These are phyloP conservation scores for Maudiozyma turicensis DNA, from an alignment of 805 yeast genomes.

Conservation along the genomic window DNA sequence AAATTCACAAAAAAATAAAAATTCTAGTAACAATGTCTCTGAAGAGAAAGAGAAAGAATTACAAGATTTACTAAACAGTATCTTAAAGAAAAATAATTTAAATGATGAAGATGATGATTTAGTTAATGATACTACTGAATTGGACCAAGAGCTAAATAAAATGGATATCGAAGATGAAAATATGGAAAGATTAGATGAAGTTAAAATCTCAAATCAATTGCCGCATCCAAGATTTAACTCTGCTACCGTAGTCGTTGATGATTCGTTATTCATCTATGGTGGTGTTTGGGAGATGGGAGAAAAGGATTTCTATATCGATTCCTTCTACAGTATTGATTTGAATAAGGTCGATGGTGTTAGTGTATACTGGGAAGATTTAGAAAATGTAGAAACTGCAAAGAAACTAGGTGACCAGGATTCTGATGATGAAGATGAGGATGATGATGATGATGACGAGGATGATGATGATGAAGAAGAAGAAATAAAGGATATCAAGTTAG, in stretches of 20 bases:
- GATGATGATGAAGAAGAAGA: conserved; percentile 50
- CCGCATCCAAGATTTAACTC: conserved; percentile 92
- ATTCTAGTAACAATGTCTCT: conserved; percentile 34
- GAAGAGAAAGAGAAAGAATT: conserved; percentile 64
- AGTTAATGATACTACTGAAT: conserved; percentile 20
- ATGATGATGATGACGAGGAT: conserved; percentile 61
- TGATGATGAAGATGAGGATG: conserved; percentile 54
- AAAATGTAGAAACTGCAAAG: conserved; percentile 41
- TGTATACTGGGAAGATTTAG: conserved; percentile 81
- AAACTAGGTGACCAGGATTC: conserved; percentile 47
- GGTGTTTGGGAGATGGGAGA: conserved; percentile 89
- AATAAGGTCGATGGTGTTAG: conserved; percentile 81
- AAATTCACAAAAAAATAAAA: conserved; percentile 34
- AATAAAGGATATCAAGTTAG: conserved; percentile 34
- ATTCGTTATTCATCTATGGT: conserved; percentile 73
- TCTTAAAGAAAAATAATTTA: conserved; percentile 63
- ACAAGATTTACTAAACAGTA: conserved; percentile 68
- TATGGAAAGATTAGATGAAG: conserved; percentile 29
- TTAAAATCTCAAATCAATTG: conserved; percentile 47
- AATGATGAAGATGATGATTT: conserved; percentile 41
- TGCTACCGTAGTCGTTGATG: conserved; percentile 75
- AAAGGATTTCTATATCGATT: conserved; percentile 72
- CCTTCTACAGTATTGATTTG: conserved; percentile 77
- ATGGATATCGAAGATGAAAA: conserved; percentile 33
- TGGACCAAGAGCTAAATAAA: conserved; percentile 29